Conservation (phyloP, 148 eudicot genomes). For the Camellia lanceoleosa region DNA sequence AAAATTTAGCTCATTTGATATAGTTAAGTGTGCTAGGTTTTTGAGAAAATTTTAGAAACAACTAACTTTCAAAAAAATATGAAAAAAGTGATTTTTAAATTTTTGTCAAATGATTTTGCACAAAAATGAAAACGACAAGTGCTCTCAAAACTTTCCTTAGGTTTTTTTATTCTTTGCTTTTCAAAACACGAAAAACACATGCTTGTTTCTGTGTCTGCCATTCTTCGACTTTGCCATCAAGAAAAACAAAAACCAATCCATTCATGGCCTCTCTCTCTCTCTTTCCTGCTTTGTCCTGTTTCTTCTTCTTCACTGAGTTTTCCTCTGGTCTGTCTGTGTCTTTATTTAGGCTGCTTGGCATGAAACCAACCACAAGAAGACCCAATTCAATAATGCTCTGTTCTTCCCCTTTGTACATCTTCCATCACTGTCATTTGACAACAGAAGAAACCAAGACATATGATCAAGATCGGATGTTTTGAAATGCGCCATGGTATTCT, state of each 20-base stretch:
- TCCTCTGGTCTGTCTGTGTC: not conserved
- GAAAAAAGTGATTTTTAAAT: too few relatives aligned
- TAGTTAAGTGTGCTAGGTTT: too few relatives aligned
- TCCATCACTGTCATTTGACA: not conserved
- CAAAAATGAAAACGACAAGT: too few relatives aligned
- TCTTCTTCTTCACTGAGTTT: not conserved
- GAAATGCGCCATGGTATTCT: not conserved
- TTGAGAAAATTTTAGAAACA: too few relatives aligned
- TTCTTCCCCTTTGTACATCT: not conserved
- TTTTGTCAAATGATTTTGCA: too few relatives aligned
- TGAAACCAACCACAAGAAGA: slow-evolving; percentile 36
- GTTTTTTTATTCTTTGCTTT: too few relatives aligned
- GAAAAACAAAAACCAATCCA: not conserved
- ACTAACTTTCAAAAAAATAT: too few relatives aligned
- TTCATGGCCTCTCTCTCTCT: slow-evolving; percentile 4
- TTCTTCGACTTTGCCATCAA: not conserved
- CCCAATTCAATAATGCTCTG: slow-evolving; percentile 34
- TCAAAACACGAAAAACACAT: too few relatives aligned
- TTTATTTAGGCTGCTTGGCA: slow-evolving; percentile 6
- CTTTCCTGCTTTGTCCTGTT: not conserved
- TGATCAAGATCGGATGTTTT: not conserved
- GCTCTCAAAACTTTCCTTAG: too few relatives aligned
- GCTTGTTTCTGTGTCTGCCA: too few relatives aligned
- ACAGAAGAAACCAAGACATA: not conserved
- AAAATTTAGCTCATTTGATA: too few relatives aligned